Evolutionary conservation across 306 rosid species (phyloP), one percentile per base, ranked within the genome.

Genomic region (Hippophae rhamnoides): DNA sequence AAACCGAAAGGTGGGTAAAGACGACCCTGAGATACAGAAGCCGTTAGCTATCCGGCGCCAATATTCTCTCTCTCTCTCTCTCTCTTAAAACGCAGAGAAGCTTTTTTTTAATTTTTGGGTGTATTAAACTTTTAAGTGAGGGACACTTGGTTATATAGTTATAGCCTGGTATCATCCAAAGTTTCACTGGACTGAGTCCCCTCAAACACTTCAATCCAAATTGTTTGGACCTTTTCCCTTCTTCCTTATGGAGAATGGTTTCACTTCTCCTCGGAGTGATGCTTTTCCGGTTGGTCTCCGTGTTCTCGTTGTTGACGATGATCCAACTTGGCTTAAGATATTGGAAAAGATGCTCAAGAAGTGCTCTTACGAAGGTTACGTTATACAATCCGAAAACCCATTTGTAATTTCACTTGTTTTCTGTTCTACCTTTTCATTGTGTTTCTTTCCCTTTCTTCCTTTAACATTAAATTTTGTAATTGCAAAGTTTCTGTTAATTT

Each of bases 291-390:
- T 82, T 26, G 98, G 98, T 43, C 81, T 92, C 26, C 72, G 98
- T 46, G 96, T 92, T 61, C 95, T 92, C 0, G 96, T 92, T 8
- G 98, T 92, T 8, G 98, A 92, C 50, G 98, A 92, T 65, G 98
- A 92, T 58, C 96, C 93, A 7, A 92, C 98, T 13, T 92, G 98
- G 98, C 82, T 92, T 9, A 92, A 72, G 79, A 87, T 92, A 77
- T 82, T 92, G 59, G 98, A 92, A 59, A 92, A 92, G 93, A 92
- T 92, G 98, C 95, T 92, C 44, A 92, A 85, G 69, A 92, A 85
- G 72, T 92, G 98, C 63, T 78, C 84, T 38, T 87, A 87, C 41
- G 98, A 92, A 65, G 98, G 98, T 79, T 65, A 41, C 27, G 50
- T 7, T 41, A 13, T 18, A 0, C 23, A 18, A 18, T 18, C 43